Evolutionary conservation across 2,329 filamentous ascomycete genomes (phyloP).

Genomic region (Aspergillus arachidicola): DNA sequence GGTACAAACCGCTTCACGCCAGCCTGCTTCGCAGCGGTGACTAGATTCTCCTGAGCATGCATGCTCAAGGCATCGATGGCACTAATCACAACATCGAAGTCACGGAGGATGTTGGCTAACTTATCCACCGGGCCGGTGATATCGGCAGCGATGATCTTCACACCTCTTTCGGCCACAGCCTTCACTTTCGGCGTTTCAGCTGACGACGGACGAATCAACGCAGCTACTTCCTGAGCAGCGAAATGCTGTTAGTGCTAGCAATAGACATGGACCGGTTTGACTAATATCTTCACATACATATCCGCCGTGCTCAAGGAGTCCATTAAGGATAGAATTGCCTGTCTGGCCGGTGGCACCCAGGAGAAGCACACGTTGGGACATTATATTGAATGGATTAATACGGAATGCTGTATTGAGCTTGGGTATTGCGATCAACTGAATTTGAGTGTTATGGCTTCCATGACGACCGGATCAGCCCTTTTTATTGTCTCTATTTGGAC

Average conservation of each 20-base stretch:
- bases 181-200: conserved; percentile 43
- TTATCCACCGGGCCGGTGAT: background rate
- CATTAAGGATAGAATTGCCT: conserved; percentile 29
- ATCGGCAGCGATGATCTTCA: conserved; percentile 36
- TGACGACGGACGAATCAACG: conserved; percentile 47
- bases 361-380: conserved; percentile 17
- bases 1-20: conserved; percentile 53
- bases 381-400: background rate
- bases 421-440: background rate
- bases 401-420: background rate
- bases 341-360: conserved; percentile 34
- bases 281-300: conserved; percentile 18
- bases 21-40: conserved; percentile 47
- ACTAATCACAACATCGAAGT: conserved; percentile 45
- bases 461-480: background rate
- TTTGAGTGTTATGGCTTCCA: background rate
- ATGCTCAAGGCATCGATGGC: conserved; percentile 31
- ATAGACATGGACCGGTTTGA: background rate
- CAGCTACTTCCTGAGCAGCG: conserved; percentile 43
- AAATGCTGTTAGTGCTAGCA: background rate
- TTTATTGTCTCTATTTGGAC: background rate
- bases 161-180: conserved; percentile 37
- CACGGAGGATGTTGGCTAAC: conserved; percentile 18
- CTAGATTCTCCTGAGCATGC: conserved; percentile 42
- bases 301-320: conserved; percentile 21